Conservation (phyloP, 1,284 basidiomycete species). For the Leccinum solheimii region DNA sequence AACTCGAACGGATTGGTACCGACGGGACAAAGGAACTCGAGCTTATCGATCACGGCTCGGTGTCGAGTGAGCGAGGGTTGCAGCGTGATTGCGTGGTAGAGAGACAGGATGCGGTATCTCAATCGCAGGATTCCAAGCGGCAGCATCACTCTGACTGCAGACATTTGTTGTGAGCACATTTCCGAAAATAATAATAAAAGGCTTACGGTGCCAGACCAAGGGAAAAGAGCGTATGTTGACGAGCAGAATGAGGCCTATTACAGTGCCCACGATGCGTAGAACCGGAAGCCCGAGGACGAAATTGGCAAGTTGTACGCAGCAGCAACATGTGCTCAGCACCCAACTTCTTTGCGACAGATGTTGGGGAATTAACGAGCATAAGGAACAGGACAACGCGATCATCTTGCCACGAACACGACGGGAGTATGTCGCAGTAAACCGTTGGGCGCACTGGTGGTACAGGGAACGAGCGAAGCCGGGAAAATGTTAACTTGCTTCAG, state of each 20-base stretch:
- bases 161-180: background rate
- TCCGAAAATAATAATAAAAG: background rate
- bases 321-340: background rate
- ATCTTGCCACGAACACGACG: background rate
- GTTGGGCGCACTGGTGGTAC: too few relatives aligned
- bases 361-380: conserved; percentile 6
- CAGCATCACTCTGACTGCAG: conserved; percentile 54
- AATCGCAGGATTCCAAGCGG: conserved; percentile 40
- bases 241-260: conserved; percentile 38
- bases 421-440: background rate
- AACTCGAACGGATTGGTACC: conserved; percentile 56
- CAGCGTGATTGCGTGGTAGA: conserved; percentile 28
- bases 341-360: conserved; percentile 2
- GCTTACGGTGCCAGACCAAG: conserved; percentile 60
- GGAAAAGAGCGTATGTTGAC: conserved; percentile 59
- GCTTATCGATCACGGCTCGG: conserved; percentile 43
- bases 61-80: conserved; percentile 39
- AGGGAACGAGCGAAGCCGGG: background rate
- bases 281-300: background rate
- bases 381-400: conserved; percentile 3
- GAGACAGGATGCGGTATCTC: conserved; percentile 13
- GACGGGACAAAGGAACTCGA: conserved; percentile 50
- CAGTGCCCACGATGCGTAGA: background rate
- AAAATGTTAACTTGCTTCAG: too few relatives aligned
- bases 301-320: background rate